Base-by-base conservation (phyloP, 164 flowering plant genomes). In the Macadamia tetraphylla region DNA sequence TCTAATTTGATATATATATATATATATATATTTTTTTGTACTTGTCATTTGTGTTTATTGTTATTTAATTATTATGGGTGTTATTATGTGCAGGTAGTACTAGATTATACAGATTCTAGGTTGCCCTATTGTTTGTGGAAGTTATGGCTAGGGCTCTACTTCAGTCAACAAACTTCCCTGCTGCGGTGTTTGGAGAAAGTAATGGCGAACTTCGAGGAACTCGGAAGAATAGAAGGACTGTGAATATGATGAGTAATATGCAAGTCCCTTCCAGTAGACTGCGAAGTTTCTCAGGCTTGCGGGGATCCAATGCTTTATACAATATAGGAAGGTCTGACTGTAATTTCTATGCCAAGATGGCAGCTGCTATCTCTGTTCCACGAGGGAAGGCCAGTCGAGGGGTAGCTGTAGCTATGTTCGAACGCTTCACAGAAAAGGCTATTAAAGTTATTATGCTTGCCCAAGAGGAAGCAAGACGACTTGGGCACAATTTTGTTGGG, bases 371-470 rank as follows among this genome's bases (percentile, higher is more conserved):
- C 29, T 70, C 73, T 70, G 76, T 66, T 1, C 71, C 74, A 48
- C 73, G 74, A 53, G 80, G 81, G 49, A 84, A 71, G 76, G 78
- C 73, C n/a, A 68, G 75, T 29, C 74, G 86, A 31, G 57, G 62
- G 51, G 83, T 74, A 3, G 73, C 71, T 30, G 83, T 70, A 73
- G 97, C 97, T 2, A 88, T 92, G 95, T 90, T 91, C 75, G 96
- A 94, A 79, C 88, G 96, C 29, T 94, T 94, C 66, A 90, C 96
- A 1, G 98, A 94, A 62, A 92, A 94, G 71, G 97, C 99, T 13
- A 94, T 94, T 35, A 92, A 92, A 82, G 97, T 90, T 49, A 88
- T 95, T 60, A 87, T 90, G 97, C 97, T 92, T 77, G 94, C 99
- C 30, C 99, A 94, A 80, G 99, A 94, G 79, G 98, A 94, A 83